Percentiles rank a stretch among this genome's conserved stretches.
These are phyloP conservation scores for Epichloe gansuensis DNA, from an alignment of 2,329 filamentous ascomycete species.

Conservation along the genomic window DNA sequence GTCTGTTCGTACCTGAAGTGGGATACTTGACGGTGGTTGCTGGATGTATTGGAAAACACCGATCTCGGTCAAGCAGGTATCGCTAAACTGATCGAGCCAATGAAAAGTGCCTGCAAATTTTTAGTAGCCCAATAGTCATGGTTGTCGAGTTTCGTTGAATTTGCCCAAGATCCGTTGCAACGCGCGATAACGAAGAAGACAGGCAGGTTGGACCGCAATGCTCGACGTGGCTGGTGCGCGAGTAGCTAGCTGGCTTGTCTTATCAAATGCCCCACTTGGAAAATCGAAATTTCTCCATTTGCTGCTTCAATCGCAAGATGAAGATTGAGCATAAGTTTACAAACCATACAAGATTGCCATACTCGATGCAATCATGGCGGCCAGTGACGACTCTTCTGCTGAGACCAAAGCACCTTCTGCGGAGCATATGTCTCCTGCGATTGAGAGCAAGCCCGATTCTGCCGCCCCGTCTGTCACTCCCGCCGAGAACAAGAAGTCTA, in stretches of 20 bases:
- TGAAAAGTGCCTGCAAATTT: no score
- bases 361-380: slow-evolving; percentile 22
- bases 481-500: slow-evolving; percentile 2
- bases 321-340: neutral
- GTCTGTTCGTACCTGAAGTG: no score
- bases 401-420: slow-evolving; percentile 11
- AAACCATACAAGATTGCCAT: slow-evolving; percentile 1
- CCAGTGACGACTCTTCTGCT: slow-evolving; percentile 18
- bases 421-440: slow-evolving; percentile 8
- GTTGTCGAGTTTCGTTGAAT: no score
- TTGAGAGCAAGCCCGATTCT: neutral
- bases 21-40: no score
- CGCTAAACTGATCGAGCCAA: no score
- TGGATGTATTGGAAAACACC: no score
- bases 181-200: no score
- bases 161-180: no score
- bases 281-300: slow-evolving; percentile 3
- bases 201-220: no score
- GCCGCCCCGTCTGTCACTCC: neutral
- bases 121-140: no score
- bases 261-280: neutral
- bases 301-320: neutral
- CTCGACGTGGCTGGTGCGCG: no score
- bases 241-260: neutral
- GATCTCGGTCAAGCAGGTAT: no score